Conservation (phyloP, 306 rosid species). For the Mimosa bimucronata region DNA sequence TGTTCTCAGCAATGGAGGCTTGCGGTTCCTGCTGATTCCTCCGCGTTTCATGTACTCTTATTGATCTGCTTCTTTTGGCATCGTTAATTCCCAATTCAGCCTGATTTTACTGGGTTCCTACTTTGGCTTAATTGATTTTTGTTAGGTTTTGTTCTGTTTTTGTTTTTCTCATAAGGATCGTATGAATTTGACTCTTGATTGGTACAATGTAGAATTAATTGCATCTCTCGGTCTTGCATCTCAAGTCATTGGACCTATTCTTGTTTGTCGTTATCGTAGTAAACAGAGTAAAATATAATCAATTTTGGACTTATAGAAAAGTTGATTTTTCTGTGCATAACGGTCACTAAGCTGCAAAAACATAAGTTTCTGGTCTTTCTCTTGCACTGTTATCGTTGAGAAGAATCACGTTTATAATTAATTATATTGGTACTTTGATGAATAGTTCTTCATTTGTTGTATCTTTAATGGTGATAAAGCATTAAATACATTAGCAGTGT, state of each 20-base stretch:
- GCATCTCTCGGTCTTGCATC: background rate
- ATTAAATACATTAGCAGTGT: background rate
- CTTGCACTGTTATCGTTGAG: background rate
- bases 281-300: background rate
- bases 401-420: background rate
- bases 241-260: background rate
- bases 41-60: constrained; percentile 20
- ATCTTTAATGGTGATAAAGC: background rate
- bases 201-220: constrained; percentile 30
- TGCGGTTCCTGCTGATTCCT: background rate
- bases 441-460: background rate
- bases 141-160: constrained; percentile 14
- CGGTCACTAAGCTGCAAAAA: background rate
- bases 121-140: background rate
- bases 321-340: background rate
- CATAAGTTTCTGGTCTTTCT: background rate
- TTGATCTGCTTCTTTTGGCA: background rate
- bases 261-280: background rate
- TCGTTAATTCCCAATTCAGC: background rate
- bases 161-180: constrained; percentile 19
- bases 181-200: constrained; percentile 34
- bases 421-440: background rate
- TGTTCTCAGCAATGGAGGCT: background rate
- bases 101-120: background rate
- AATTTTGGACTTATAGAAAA: background rate